Conservation (phyloP, 768 basidiomycete species). For the Macrolepiota fuliginosa region DNA sequence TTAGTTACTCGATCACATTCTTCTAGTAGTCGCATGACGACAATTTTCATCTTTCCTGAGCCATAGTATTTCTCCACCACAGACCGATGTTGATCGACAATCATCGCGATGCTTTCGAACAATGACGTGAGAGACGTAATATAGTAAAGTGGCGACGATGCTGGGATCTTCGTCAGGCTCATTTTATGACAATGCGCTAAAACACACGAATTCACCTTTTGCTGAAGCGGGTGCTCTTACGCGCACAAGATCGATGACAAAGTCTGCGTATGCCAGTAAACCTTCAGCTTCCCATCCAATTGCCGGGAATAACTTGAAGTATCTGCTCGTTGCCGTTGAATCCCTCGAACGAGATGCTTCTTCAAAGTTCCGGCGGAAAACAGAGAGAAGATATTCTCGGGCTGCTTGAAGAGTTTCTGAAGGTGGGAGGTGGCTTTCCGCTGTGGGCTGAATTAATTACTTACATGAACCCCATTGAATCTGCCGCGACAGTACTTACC, state of each 20-base stretch:
- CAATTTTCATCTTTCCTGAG: constrained; percentile 76
- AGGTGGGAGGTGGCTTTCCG: constrained; percentile 85
- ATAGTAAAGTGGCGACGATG: constrained; percentile 90
- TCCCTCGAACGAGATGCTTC: constrained; percentile 80
- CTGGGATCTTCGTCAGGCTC: constrained; percentile 37
- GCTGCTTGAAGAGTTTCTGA: constrained; percentile 76
- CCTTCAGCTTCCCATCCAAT: constrained; percentile 95
- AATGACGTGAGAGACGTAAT: constrained; percentile 86
- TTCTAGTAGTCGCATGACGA: constrained; percentile 70
- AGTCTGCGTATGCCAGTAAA: constrained; percentile 86
- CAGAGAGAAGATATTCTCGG: constrained; percentile 68
- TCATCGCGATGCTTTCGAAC: constrained; percentile 93
- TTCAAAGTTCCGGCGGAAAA: constrained; percentile 80
- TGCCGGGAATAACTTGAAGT: constrained; percentile 95
- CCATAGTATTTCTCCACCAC: constrained; percentile 99
- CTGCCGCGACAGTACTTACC: constrained; percentile 43
- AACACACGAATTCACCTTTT: constrained; percentile 55
- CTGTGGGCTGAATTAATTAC: constrained; percentile 66
- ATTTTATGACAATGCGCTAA: constrained; percentile 9
- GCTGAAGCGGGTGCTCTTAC: constrained; percentile 73
- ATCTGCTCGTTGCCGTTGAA: constrained; percentile 84
- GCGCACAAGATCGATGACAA: constrained; percentile 88
- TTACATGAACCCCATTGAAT: neutral
- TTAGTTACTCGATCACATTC: constrained; percentile 87
- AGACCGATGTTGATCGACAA: constrained; percentile 96